Conservation (phyloP, 768 basidiomycete species). For the Dacryopinax primogenitus region DNA sequence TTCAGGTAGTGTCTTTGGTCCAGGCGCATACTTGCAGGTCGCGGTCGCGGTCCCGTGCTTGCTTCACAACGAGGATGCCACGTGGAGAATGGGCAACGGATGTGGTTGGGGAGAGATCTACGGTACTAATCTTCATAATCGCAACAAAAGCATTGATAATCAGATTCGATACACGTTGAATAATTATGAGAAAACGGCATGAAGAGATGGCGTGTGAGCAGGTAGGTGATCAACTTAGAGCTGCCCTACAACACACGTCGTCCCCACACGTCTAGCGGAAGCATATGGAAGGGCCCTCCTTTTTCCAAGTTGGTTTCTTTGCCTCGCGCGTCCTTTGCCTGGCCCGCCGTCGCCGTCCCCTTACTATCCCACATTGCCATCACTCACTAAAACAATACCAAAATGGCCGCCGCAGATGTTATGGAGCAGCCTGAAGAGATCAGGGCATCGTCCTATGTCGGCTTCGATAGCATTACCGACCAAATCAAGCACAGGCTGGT, state of each 20-base stretch:
- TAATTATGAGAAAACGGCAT: not conserved
- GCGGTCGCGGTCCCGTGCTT: no score
- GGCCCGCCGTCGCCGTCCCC: not conserved
- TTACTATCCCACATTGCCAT: not conserved
- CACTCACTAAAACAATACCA: conserved; percentile 2
- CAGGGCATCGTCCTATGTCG: conserved; percentile 84
- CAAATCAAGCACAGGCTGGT: conserved; percentile 99
- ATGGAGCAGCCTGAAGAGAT: conserved; percentile 46
- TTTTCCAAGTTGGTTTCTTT: conserved; percentile 8
- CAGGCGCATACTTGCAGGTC: no score
- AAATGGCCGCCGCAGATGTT: conserved; percentile 36
- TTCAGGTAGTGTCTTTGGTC: no score
- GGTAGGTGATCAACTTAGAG: not conserved
- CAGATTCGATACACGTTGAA: no score
- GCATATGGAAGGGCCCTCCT: conserved; percentile 7
- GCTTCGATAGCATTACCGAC: conserved; percentile 93
- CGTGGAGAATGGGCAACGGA: no score
- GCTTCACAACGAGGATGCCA: no score
- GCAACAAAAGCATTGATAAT: no score
- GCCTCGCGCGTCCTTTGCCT: conserved; percentile 5
- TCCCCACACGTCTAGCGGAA: not conserved
- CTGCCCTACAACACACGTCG: not conserved
- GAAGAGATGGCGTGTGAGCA: not conserved
- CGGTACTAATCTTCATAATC: no score
- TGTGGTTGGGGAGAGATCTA: no score